Evolutionary conservation across 306 rosid species (phyloP), one percentile per base, ranked within the genome.

Genomic region (Citrullus amarus): DNA sequence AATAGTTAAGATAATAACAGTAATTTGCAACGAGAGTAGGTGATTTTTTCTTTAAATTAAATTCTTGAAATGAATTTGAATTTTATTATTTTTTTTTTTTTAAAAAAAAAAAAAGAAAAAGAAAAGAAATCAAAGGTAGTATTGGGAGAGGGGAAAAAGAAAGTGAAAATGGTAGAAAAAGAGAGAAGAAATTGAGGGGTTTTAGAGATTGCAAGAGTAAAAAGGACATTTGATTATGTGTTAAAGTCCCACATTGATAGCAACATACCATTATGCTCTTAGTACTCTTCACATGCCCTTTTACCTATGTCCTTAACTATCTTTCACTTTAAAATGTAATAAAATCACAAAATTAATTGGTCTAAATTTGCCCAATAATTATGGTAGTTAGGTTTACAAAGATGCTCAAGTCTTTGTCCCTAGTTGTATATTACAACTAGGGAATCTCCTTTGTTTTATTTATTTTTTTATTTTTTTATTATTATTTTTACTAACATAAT

Each of bases 161-260:
- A 4, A 1, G 17, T 39, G 30, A 10, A 39, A 67, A 67, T 67
- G 53, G 32, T 39, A 67, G 16, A 18, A 67, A 14, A 67, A 39
- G 8, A 41, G 38, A 17, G 34, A 41, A 67, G 32, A 20, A 67
- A 67, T 9, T 67, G 48, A 67, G 50, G 51, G 30, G 8, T 32
- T 32, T 66, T 38, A 32, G 36, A 61, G n/a, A 30, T 25, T 61
- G 1, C 0, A 32, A 32, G 72, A 17, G 75, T 41, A 41, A 68
- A 68, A 68, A 41, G 75, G 75, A 41, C 75, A 39, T 18, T 68
- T 41, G 53, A n/a, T 68, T 67, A 38, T 67, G 73, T 67, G 53
- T 67, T 30, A 67, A 67, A 67, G 73, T 67, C 73, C 75, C 75
- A 68, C 75, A n/a, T 70, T 13, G 76, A 70, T 11, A 70, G 56